Evolutionary conservation across 2,329 filamentous ascomycete species (phyloP).

Genomic region (Kalaharituber pfeilii): DNA sequence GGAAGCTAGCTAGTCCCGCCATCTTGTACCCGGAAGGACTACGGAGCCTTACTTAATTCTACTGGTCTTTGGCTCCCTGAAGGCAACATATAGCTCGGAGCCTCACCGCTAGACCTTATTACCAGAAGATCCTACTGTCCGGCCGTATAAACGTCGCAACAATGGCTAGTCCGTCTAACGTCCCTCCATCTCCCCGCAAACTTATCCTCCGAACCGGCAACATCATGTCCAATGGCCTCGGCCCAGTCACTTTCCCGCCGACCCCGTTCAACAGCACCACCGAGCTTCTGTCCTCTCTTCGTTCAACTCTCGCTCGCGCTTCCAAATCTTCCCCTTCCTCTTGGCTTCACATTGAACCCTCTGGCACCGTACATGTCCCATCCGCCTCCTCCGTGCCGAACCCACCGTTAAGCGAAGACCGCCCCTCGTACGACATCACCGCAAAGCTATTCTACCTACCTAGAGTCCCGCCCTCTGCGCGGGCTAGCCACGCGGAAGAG

Average conservation of each 20-base stretch:
- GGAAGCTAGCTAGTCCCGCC: too few species aligned
- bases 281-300: slow-evolving; percentile 76
- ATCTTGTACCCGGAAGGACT: too few species aligned
- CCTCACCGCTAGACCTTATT: too few species aligned
- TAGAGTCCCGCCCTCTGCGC: slow-evolving; percentile 43
- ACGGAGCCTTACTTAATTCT: too few species aligned
- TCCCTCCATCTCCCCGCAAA: slow-evolving; percentile 7
- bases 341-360: slow-evolving; percentile 23
- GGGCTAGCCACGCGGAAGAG: slow-evolving; percentile 54
- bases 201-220: slow-evolving; percentile 37
- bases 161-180: background rate
- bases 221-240: slow-evolving; percentile 68
- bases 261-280: slow-evolving; percentile 72
- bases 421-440: slow-evolving; percentile 47
- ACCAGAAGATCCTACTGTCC: too few species aligned
- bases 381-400: slow-evolving; percentile 58
- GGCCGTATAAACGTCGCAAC: too few species aligned
- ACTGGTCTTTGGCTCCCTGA: too few species aligned
- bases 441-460: slow-evolving; percentile 63
- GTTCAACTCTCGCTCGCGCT: slow-evolving; percentile 61
- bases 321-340: slow-evolving; percentile 25
- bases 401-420: slow-evolving; percentile 60
- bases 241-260: slow-evolving; percentile 52
- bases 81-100: too few species aligned
- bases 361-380: slow-evolving; percentile 29